Base-by-base conservation (phyloP, 2,329 filamentous ascomycete genomes). In the Monosporascus sp. region DNA sequence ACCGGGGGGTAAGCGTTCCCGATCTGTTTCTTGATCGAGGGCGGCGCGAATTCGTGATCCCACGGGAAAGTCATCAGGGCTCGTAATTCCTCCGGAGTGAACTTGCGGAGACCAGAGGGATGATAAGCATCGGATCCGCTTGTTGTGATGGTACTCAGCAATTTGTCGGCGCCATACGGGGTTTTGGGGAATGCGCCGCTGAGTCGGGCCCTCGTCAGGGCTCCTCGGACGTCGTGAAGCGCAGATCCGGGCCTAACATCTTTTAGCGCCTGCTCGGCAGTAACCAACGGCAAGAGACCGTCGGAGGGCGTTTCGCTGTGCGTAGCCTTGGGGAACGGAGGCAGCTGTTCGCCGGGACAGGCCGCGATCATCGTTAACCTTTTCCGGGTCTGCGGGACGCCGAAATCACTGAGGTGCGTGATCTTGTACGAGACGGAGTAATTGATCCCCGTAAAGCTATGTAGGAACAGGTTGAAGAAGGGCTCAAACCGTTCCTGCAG, bases 1-100 rank as follows among this genome's bases (percentile, higher is more conserved):
- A 70, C 69, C 0, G 87, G 81, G 0, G 89, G 85, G 9, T 92
- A 89, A 0, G 89, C 88, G 60, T 93, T 92, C 0, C 89, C 89
- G 55, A 91, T 88, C 64, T 90, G 87, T 56, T 75, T 78, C 52
- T 76, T 77, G 4, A 82, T 71, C 15, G 63, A 64, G 0, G 64
- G 72, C 0, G 71, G 71, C 0, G 68, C 52, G 61, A 92, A 91
- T 0, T 65, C 63, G 63, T 89, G 83, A 1, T 69, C 63, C 0
- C 66, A 50, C 0, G 87, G 86, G 50, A 93, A 93, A 0, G 83
- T 84, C 57, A 90, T 86, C 0, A 93, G 65, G 1, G 73, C 73
- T 0, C 88, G 87, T 14, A 82, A 75, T 63, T 94, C 89, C 1
- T 84, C 75, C 2, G 80, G 63, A 0, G 85, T 91, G 47, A 87